Evolutionary conservation across 2,329 filamentous ascomycete species (phyloP), one percentile per base, ranked within the genome.

Genomic region (Fusarium xylarioides): DNA sequence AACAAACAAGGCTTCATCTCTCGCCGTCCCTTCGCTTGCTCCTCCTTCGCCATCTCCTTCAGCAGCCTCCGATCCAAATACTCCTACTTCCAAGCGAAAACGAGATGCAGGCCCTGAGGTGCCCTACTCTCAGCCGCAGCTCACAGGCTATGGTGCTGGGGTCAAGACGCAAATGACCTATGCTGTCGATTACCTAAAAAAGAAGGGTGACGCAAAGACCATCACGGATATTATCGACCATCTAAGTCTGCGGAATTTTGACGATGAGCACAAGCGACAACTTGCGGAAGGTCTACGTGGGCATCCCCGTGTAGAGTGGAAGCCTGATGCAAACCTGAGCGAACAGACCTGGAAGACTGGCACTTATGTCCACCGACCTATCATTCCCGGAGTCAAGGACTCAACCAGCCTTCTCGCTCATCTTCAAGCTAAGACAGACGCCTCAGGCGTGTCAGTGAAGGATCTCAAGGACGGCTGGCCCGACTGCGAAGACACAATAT

Each of bases 381-480:
- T 93, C 76, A 94, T 97, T 80, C 87, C 87, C 7, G 91, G 93
- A 70, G 95, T 99, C 68, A 91, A 90, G 76, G 91, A 90, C 78
- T 90, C 91, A 66, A 91, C 92, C 43, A 91, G 95, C 76, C 89
- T 99, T 61, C 90, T 97, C 61, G 89, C 89, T 62, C 92, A 94
- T 79, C 89, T 99, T 37, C 95, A 97, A 83, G 87, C 88, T 60
- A 95, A 95, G 82, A 90, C 90, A 58, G 95, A 95, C 66, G 93
- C 94, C 4, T 91, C 92, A 73, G 94, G 94, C 18, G 89, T 98
- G 61, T 88, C 88, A 42, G 94, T 98, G 71, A 95, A 94, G 81
- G 95, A 98, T 77, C 88, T 99, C 70, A 97, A 97, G 83, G 96
- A 99, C 80, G 96, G 96, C 71, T 99, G 96, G 96, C 91, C 92